Base-by-base conservation (phyloP, 2,329 filamentous ascomycete species). In the Aspergillus carbonarius region DNA sequence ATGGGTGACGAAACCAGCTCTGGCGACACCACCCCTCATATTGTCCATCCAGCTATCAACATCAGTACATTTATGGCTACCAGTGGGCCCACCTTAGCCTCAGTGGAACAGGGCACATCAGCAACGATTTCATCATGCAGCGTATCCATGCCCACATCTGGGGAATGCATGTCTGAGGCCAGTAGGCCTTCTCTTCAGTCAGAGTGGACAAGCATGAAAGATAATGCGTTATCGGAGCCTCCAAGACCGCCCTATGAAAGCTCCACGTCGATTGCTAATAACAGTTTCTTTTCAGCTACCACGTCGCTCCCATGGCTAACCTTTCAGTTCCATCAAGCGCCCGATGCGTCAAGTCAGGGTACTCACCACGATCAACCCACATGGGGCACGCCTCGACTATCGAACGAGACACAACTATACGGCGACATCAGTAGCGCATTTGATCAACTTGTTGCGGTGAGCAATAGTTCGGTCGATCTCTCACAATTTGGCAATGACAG, bases 11-110 rank as follows among this genome's bases (percentile, higher is more conserved):
- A 53, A 10, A 2, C 44, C 40, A 17, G 44, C 23, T 27, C 57
- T 6, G 44, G 35, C 23, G 54, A 55, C 25, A 9, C 32, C 18
- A 47, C 52, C 18, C 34, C 52, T 39, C 48, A 37, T 15, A 23
- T 63, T 9, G 34, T 60, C 5, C 65, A 68, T 18, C 60, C 65
- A 32, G 44, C 57, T 18, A 59, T 59, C 13, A 53, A 54, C 34
- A 42, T 60, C 8, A 58, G 34, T 12, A 27, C 32, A 5, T 55
- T 34, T 42, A 55, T 60, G 20, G 25, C 55, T 2, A 18, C 52
- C 5, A 58, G 54, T 34, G 58, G 58, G 1, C 63, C 66, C 5
- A 51, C 60, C 44, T 17, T 30, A 32, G 5, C 25, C 9, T 30
- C 27, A 0, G 53, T 52, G 0, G 48, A 61, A 10, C 64, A 61